Base-by-base conservation (phyloP, 768 basidiomycete species). In the Cystobasidium tubakii region DNA sequence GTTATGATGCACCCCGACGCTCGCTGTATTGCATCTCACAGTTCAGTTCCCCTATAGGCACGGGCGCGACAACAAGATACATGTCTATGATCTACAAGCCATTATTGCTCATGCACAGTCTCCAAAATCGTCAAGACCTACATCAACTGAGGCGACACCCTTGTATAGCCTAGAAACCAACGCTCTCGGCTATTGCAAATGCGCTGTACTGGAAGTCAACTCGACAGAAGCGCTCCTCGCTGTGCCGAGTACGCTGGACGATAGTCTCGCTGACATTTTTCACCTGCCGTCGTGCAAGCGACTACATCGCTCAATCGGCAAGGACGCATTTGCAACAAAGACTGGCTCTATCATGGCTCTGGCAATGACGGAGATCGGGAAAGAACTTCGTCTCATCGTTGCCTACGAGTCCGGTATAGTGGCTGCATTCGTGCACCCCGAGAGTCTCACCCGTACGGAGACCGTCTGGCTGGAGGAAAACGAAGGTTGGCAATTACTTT, bases 391-490 rank as follows among this genome's bases (percentile, higher is more conserved):
- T 1, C 81, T 95, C 3, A 80, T 94, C 0, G 84, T 87, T 44
- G 90, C 86, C 0, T 95, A 91, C 80, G 95, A 99, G 82, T 88
- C 89, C 74, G 94, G 95, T 0, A 84, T 86, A n/a, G 88, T 96
- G n/a, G 85, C 85, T 25, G 81, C 92, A 39, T 88, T 75, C 64
- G 73, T 63, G 46, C 76, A 75, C 54, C n/a, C 34, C 74, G 64
- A 27, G 21, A 34, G 27, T 69, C 66, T 13, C 10, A 6, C 63
- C 27, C 34, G 73, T 42, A 57, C 43, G 44, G 19, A 53, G 7
- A 21, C 6, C 17, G 31, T 25, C 1, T 46, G 64, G 23, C 31
- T 63, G 7, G 46, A 63, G 0, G 80, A 78, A 34, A 60, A 60
- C 25, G 80, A 79, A 39, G 75, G 77, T 0, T 83, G 83, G 83